Conservation (phyloP, 352 stramenopile species). For the Phytophthora syringae region DNA sequence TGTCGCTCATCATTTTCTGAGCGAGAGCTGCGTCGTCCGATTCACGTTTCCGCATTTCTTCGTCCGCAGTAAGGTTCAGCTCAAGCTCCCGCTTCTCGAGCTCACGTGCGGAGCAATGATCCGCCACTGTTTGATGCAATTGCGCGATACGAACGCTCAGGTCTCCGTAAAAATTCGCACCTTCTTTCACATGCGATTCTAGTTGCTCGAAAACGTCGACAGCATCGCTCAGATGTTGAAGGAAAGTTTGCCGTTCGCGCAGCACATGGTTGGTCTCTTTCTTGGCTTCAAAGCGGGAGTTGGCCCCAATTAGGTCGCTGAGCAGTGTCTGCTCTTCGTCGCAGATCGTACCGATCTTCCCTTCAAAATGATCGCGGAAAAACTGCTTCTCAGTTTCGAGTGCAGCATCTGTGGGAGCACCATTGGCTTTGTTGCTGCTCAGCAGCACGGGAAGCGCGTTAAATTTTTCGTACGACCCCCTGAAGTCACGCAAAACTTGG, state of each 20-base stretch:
- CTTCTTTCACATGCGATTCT: constrained; percentile 77
- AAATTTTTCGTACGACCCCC: constrained; percentile 62
- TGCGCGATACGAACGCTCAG: constrained; percentile 60
- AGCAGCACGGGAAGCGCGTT: constrained; percentile 60
- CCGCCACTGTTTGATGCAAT: constrained; percentile 74
- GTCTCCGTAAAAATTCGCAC: constrained; percentile 70
- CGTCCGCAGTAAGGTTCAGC: constrained; percentile 62
- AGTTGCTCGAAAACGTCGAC: constrained; percentile 83
- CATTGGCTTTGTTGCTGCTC: constrained; percentile 33
- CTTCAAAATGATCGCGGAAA: constrained; percentile 65
- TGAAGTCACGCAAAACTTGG: constrained; percentile 61
- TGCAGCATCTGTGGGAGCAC: constrained; percentile 34
- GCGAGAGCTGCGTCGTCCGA: constrained; percentile 58
- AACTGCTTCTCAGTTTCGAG: constrained; percentile 65
- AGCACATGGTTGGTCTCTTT: constrained; percentile 66
- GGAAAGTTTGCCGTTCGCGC: constrained; percentile 57
- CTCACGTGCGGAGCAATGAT: constrained; percentile 72
- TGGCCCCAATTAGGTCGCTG: constrained; percentile 46
- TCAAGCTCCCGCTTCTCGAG: constrained; percentile 79
- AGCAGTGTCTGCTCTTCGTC: constrained; percentile 56
- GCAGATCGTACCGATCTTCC: constrained; percentile 60
- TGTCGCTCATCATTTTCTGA: constrained; percentile 78
- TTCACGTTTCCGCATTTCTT: constrained; percentile 62
- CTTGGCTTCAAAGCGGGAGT: constrained; percentile 64
- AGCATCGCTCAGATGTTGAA: constrained; percentile 67